Conservation (phyloP, 208 protist genomes). For the Acanthamoeba polyphaga region DNA sequence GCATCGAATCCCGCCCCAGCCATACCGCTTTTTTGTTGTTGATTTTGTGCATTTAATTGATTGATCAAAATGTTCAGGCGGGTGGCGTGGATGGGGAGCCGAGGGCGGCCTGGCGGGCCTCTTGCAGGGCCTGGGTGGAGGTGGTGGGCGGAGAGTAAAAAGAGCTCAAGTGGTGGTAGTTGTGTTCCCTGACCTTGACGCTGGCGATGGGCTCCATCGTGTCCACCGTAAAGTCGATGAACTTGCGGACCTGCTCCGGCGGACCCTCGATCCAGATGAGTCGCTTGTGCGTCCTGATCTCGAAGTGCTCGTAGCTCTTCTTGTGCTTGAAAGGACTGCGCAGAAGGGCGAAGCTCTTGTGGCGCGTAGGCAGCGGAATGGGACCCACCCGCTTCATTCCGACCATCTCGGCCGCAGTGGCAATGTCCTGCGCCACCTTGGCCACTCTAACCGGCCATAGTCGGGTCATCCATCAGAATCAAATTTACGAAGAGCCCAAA, state of each 20-base stretch:
- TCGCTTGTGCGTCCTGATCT: slow-evolving; percentile 47
- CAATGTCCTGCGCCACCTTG: slow-evolving; percentile 61
- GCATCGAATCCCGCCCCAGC: no score
- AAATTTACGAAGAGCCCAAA: neutral
- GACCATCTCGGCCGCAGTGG: slow-evolving; percentile 45
- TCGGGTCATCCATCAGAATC: no score
- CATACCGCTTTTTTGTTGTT: no score
- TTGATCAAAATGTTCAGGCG: neutral
- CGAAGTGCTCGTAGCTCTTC: slow-evolving; percentile 52
- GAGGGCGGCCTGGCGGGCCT: slow-evolving; percentile 3
- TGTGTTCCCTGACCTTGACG: slow-evolving; percentile 51
- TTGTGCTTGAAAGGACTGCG: slow-evolving; percentile 68
- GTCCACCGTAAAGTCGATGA: slow-evolving; percentile 41
- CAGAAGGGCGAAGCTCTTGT: slow-evolving; percentile 26
- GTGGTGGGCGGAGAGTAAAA: neutral
- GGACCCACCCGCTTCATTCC: slow-evolving; percentile 9
- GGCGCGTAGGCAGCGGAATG: slow-evolving; percentile 3
- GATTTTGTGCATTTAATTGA: no score
- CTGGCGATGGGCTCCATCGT: slow-evolving; percentile 57
- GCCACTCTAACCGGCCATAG: neutral
- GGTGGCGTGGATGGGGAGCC: neutral
- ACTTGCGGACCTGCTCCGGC: neutral
- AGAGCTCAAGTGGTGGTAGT: slow-evolving; percentile 23
- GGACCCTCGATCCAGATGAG: slow-evolving; percentile 48
- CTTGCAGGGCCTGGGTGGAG: neutral